Evolutionary conservation across 2,329 filamentous ascomycete genomes (phyloP), one percentile per base, ranked within the genome.

Genomic region (Hypoxylon rubiginosum): DNA sequence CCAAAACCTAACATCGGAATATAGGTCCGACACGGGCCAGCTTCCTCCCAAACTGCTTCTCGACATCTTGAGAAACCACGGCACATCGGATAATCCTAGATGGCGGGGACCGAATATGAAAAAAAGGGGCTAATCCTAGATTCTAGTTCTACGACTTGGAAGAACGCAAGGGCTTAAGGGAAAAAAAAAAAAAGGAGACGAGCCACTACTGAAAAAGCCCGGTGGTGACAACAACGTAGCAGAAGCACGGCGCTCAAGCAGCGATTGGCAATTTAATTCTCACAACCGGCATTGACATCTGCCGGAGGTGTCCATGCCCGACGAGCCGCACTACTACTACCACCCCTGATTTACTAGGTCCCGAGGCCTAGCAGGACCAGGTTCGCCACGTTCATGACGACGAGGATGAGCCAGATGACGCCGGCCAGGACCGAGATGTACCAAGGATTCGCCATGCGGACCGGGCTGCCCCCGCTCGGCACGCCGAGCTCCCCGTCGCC

Each of bases 401-500:
- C 86, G 74, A 96, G 92, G 28, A 94, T 78, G 1, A 90, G 64
- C 92, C 93, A 96, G 50, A 96, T 86, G 1, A 88, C 10, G 0
- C 88, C 78, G 0, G 81, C 81, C 2, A 93, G 67, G 0, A 79
- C 77, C 0, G 87, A 82, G 7, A 89, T 85, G 58, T 90, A 79
- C 87, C 91, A 92, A 52, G 88, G 83, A 74, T 95, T 96, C 36
- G 86, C 84, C 92, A 97, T 94, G 73, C 87, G 86, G 0, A 87
- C 80, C 4, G 63, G 13, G 19, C 26, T n/a, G 30, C 67, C 72
- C 17, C 76, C 68, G 5, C 68, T 55, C 17, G 55, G 74, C 72
- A 11, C 71, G 72, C 9, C 59, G n/a, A 65, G 54, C 21, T 64
- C 64, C 5, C 54, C 56, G 21, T 52, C 39, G 41, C 51, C 58